Evolutionary conservation across 2,329 filamentous ascomycete species (phyloP), one percentile per base, ranked within the genome.

Genomic region (Pezicula carpinea): DNA sequence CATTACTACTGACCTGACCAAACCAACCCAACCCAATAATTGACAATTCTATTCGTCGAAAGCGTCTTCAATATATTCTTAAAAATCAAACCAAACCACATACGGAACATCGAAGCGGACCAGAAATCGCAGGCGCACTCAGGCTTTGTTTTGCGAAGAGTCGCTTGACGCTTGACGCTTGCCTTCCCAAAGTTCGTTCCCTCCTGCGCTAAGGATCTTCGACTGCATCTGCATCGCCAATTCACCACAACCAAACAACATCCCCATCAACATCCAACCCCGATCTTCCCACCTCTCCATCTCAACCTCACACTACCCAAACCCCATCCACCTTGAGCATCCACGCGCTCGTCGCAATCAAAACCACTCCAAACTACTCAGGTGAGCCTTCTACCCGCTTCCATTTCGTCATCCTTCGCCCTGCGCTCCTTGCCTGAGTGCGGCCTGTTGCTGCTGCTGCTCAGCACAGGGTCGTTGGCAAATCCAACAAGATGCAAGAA

Each of bases 371-470:
- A 29, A 29, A 29, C 13, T 29, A 4, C 13, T 46, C 49, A 51
- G 59, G 60, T 62, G 47, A 62, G 60, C 50, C 38, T 46, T 46
- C 34, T 41, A 38, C 40, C 45, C 46, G 41, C 50, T 55, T 53
- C 48, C 48, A 57, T 59, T 58, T 53, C 60, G 57, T 62, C 58
- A 61, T 60, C 49, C 48, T 34, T 34, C 32, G 43, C 49, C 36
- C 39, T 46, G 49, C 48, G 42, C 54, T 48, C 42, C 48, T 46
- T 40, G 17, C n/a, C 39, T 49, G 42, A 29, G 40, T 46, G n/a
- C 39, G 29, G 23, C 46, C 39, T 42, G 44, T 47, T 26, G 14
- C 44, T 47, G 43, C 49, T 34, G 46, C 39, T 50, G n/a, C 47
- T 31, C 29, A 44, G 40, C 26, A 21, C 19, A 34, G 46, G 19